These are phyloP conservation scores for Ceratonia siliqua DNA, from an alignment of 306 rosid species.

Conservation along the genomic window DNA sequence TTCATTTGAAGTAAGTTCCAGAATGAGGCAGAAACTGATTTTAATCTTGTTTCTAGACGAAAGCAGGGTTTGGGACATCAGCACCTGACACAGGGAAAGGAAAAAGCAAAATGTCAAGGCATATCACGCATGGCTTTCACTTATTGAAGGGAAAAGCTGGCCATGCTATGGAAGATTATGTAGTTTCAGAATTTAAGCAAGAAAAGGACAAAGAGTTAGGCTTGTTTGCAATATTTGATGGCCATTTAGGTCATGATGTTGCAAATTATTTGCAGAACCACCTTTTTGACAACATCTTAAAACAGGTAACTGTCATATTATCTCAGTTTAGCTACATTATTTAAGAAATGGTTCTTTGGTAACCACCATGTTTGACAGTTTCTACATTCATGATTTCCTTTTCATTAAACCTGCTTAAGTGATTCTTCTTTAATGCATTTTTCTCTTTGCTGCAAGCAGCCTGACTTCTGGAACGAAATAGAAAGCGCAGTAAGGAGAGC, in stretches of 20 bases:
- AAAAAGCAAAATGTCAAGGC: slow-evolving; percentile 49
- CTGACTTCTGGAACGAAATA: slow-evolving; percentile 58
- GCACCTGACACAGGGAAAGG: slow-evolving; percentile 63
- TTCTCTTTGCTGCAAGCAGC: slow-evolving; percentile 46
- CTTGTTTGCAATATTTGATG: slow-evolving; percentile 75
- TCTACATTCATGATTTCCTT: background rate
- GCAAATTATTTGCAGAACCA: slow-evolving; percentile 64
- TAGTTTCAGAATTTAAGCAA: slow-evolving; percentile 63
- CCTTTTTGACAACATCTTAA: slow-evolving; percentile 62
- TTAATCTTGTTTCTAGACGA: slow-evolving; percentile 32
- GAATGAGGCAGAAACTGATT: slow-evolving; percentile 2
- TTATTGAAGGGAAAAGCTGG: slow-evolving; percentile 67
- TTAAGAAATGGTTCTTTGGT: background rate
- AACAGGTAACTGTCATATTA: slow-evolving; percentile 44
- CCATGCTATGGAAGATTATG: slow-evolving; percentile 73
- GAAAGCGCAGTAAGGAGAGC: slow-evolving; percentile 53
- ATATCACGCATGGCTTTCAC: slow-evolving; percentile 59
- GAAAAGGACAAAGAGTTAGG: slow-evolving; percentile 54
- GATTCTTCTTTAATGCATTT: background rate
- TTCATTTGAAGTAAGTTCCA: background rate
- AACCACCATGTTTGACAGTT: background rate
- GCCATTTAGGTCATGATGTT: slow-evolving; percentile 72
- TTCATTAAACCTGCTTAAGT: slow-evolving; percentile 9
- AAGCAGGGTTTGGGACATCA: slow-evolving; percentile 49
- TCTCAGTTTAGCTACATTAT: background rate